Base-by-base conservation (phyloP, 805 yeast species). In the Candida andamanensis region DNA sequence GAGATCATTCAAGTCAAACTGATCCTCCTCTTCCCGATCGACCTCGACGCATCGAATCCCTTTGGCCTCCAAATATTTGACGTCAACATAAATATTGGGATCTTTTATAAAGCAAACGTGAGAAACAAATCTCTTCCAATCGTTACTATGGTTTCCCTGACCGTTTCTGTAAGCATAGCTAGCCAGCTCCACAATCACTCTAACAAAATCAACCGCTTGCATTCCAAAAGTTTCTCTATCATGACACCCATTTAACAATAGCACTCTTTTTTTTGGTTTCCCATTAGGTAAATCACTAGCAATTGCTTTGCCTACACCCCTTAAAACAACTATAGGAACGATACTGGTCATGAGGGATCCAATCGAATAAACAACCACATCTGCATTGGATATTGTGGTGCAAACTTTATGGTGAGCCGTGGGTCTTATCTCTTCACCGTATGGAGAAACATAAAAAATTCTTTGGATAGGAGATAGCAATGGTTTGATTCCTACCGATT, bases 261-360 rank as follows among this genome's bases (percentile, higher is more conserved):
- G 51, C 5, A 87, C 65, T 46, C 79, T 77, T 33, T 63, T 66
- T 37, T 60, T 62, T 2, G 22, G 19, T 11, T 33, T 24, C 12
- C 39, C 37, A 17, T 30, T 28, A 4, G 37, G 15, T 15, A 34
- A 19, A 22, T 32, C 58, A 8, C 42, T 43, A 10, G 56, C 58
- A 16, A 84, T 72, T 0, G 86, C 78, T 21, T 69, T 69, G 0
- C 89, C 89, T 6, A 84, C 68, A 2, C 94, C 95, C 31, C 75
- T 75, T 3, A 85, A 60, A 6, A 85, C 71, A 5, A 86, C 58
- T 0, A 86, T 78, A 0, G 97, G 97, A 3, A 86, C 59, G 5
- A 83, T 76, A 30, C 95, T 84, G 0, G 97, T 89, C 80, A 84
- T 83, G 22, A 89, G 61, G 1, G 95, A 83, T 1, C 97, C 97